Evolutionary conservation across 768 basidiomycete genomes (phyloP), one percentile per base, ranked within the genome.

Genomic region (Suillus occidentalis): DNA sequence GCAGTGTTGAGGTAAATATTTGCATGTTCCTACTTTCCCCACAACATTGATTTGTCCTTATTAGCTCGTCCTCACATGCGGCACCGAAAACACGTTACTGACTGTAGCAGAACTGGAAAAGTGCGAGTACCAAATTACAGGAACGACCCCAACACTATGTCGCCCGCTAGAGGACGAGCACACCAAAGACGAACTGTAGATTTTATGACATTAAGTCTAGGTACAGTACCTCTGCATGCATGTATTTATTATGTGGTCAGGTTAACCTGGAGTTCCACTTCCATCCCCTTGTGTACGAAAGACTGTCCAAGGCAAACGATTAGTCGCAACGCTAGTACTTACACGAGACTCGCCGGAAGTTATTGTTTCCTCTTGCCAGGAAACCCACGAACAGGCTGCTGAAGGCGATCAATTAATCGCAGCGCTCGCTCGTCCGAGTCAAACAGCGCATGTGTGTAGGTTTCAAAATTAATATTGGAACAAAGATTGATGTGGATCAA

Each of bases 111-210:
- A 99, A 78, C 84, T 96, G 22, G 95, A 99, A 78, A 98, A 98
- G 80, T 99, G 97, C 79, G 94, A 96, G 76, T 98, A 98, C 71
- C 87, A 89, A 72, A 85, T 95, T 71, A 92, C 87, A 12, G 95
- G 85, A 28, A 95, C 93, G 42, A 86, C 87, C 0, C 95, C 95
- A 13, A 94, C 95, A 2, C 76, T 97, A 62, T 98, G 95, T 74
- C 74, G 86, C 36, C 70, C 75, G 2, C 70, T 77, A 43, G 80
- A 77, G n/a, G 76, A 79, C 28, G 71, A 68, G 40, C 70, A 68
- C 56, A 75, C 43, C 42, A 77, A 72, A 43, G 75, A 74, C 28
- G 76, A 76, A 49, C 60, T 76, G 60, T 76, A 77, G 64, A 9
- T 40, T 39, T 42, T 42, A 20, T 28, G 28, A 9, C 40, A 31